Base-by-base conservation (phyloP, 257 asterid genomes). In the Plantago elongata region DNA sequence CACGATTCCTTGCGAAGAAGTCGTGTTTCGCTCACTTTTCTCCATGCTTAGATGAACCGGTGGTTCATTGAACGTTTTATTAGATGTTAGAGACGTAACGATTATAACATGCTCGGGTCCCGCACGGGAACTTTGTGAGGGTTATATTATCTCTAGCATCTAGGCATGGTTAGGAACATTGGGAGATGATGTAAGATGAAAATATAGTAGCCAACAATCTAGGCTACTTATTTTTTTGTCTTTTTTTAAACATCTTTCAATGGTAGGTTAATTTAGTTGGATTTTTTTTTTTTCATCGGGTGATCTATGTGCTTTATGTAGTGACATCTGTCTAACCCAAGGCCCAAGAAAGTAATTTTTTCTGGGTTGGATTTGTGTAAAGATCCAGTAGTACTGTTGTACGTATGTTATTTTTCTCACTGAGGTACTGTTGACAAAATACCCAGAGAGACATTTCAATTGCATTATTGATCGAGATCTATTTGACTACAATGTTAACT, bases 1-100 rank as follows among this genome's bases (percentile, higher is more conserved):
- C 9, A 77, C 81, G 3, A 71, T 81, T 15, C 86, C 86, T 0
- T 81, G 86, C 42, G 86, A 81, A 60, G 86, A 80, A 60, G 69
- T 64, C 0, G 77, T 74, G 29, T 79, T 79, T 48, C 50, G 72
- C 27, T 76, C 85, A 0, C 60, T 79, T 7, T 63, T 75, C 7
- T 68, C 79, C 27, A 68, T 60, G 78, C 66, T 79, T 40, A 59
- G 76, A 60, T 78, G 70, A 67, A 16, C 15, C 27, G 27, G 27
- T 22, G 27, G 27, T 22, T 22, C 27, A 22, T 1, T 22, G 27
- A 22, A 2, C 27, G 27, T 22, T 22, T 22, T 22, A 22, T 22
- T 22, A 22, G 27, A 22, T 22, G 27, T 2, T 22, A 22, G 27
- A 22, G 2, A 22, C 27, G 27, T 22, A 22, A 22, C 27, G 2